Percentiles rank a stretch among this genome's conserved stretches.
Conservation (phyloP, 176 grass and related monocot genomes). For the Zea mays region DNA sequence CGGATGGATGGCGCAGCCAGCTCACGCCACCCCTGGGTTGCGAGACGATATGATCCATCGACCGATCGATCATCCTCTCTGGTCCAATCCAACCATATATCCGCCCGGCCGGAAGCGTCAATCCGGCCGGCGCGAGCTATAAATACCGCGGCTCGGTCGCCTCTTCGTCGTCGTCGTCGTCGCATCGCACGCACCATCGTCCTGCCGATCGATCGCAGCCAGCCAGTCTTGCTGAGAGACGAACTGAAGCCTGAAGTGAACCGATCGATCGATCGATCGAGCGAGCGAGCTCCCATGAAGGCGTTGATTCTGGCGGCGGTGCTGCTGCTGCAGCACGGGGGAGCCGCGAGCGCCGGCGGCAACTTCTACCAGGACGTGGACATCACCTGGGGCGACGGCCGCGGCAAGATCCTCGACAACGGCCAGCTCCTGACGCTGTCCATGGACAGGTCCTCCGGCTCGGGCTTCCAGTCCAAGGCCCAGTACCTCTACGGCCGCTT, state of each 20-base stretch:
- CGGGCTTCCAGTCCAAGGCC: conserved; percentile 62
- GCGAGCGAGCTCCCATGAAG: too few relatives aligned
- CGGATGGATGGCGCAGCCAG: conserved; percentile 24
- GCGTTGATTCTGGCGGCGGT: not conserved
- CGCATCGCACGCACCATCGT: not conserved
- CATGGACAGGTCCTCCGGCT: conserved; percentile 66
- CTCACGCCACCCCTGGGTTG: too few relatives aligned
- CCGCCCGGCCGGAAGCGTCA: not conserved
- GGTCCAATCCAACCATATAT: not conserved
- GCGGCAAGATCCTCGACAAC: conserved; percentile 55
- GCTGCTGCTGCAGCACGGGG: not conserved
- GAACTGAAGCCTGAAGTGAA: too few relatives aligned
- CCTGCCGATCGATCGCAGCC: too few relatives aligned
- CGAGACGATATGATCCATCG: too few relatives aligned
- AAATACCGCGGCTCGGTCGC: conserved; percentile 12
- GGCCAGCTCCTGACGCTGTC: conserved; percentile 65
- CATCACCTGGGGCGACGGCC: conserved; percentile 76
- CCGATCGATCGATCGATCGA: too few relatives aligned
- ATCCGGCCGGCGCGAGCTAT: not conserved
- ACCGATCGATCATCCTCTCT: too few relatives aligned
- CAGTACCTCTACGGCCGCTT: conserved; percentile 69
- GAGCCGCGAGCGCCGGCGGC: not conserved
- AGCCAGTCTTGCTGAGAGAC: too few relatives aligned
- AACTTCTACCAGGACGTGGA: conserved; percentile 69
- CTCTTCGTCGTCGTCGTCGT: not conserved